Base-by-base conservation (phyloP, 805 yeast genomes). In the Hanseniaspora opuntiae region DNA sequence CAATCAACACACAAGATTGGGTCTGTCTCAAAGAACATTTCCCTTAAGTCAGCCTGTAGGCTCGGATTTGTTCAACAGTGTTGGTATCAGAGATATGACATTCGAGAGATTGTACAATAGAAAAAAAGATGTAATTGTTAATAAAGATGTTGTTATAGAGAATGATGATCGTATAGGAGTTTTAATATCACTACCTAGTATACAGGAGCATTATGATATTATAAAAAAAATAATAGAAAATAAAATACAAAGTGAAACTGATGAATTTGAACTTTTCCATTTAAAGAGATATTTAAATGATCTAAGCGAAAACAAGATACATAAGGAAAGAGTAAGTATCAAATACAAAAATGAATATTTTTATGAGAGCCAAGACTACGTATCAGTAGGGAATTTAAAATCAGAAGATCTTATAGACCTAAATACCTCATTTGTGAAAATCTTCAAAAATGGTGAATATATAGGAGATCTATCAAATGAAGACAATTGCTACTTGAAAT, bases 41-140 rank as follows among this genome's bases (percentile, higher is more conserved):
- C 78, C 87, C 48, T 67, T 89, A 44, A 97, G 90, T 59, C 95
- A 95, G 0, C 97, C 99, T 0, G 93, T 89, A 6, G 99, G 99
- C 3, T 86, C 78, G 61, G 97, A 93, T 66, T 90, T 88, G 0
- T 93, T 88, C 68, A 48, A 51, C 22, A 90, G 96, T 0, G 90
- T 93, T 65, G 97, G 96, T 2, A 62, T 93, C 2, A 73, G 97
- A 56, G 97, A 90, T 67, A 74, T 75, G 37, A 73, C 75, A 7
- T 89, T 95, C 2, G 84, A 85, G 58, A 77, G 77, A 30, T 73
- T 93, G 24, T 94, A 93, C 58, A 64, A 63, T 37, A 69, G 70
- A 16, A 61, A 60, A 45, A 44, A 63, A 20, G 51, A 41, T n/a
- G 67, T 74, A 35, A 77, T 78, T 58, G 71, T 82, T 72, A 60